These are phyloP conservation scores for Ulota crispa DNA, from an alignment of 225 moss, liverwort and hornwort species.

Conservation along the genomic window DNA sequence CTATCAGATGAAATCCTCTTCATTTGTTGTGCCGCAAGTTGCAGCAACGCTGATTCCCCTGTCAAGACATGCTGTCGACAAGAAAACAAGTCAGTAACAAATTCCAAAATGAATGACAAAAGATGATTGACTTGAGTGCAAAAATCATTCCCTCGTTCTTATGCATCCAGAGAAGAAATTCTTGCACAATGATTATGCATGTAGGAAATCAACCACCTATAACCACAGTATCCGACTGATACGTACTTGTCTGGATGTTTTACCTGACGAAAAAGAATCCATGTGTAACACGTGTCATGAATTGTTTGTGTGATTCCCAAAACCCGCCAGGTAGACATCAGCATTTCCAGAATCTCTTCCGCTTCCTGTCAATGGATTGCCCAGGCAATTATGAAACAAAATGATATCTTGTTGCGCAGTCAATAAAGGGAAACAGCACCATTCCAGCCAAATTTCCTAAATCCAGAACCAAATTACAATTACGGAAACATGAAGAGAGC, in stretches of 20 bases:
- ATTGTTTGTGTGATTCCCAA: conserved; percentile 90
- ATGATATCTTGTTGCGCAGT: conserved; percentile 11
- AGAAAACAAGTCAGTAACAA: conserved; percentile 19
- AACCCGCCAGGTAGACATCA: conserved; percentile 94
- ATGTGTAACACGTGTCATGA: conserved; percentile 90
- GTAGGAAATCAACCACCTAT: conserved; percentile 8
- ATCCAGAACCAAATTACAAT: not conserved
- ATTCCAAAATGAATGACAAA: conserved; percentile 12
- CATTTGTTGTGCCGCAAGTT: conserved; percentile 83
- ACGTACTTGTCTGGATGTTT: not conserved
- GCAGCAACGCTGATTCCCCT: conserved; percentile 75
- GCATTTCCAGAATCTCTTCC: conserved; percentile 90
- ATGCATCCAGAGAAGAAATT: not conserved
- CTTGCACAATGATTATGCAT: conserved; percentile 1
- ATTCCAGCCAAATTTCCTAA: conserved; percentile 9
- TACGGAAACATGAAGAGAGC: not conserved
- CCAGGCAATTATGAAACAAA: conserved; percentile 19
- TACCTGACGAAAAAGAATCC: conserved; percentile 98
- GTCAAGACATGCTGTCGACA: conserved; percentile 83
- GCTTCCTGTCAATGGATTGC: conserved; percentile 58
- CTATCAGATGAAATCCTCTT: conserved; percentile 92
- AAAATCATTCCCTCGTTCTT: not conserved
- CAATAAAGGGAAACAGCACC: not conserved
- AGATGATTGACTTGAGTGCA: not conserved
- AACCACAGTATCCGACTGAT: not conserved